Conservation (phyloP, 2,329 filamentous ascomycete species). For the Arthroderma sp. region DNA sequence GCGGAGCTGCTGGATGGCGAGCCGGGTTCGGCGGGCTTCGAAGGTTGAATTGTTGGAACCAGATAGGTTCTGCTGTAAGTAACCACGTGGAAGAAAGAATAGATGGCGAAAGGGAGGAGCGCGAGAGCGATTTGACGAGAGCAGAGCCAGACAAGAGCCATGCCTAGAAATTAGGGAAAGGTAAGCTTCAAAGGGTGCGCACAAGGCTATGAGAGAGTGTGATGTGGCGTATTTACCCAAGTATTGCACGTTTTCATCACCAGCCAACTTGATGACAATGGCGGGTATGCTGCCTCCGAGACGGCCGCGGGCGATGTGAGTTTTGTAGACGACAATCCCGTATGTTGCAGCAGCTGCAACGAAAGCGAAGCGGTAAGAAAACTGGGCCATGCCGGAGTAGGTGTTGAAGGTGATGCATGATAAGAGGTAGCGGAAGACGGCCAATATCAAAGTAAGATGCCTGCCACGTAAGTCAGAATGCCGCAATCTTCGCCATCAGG, state of each 20-base stretch:
- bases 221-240: conserved; percentile 50
- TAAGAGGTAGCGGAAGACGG: conserved; percentile 67
- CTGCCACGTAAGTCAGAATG: conserved; percentile 32
- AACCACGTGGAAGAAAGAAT: conserved; percentile 96
- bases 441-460: conserved; percentile 73
- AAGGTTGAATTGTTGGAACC: conserved; percentile 70
- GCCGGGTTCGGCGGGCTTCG: conserved; percentile 40
- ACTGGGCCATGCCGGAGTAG: conserved; percentile 59
- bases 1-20: conserved; percentile 41
- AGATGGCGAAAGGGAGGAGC: conserved; percentile 86
- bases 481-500: background rate
- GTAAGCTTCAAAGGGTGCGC: too few relatives aligned
- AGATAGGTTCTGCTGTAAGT: conserved; percentile 92
- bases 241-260: conserved; percentile 97
- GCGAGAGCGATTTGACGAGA: conserved; percentile 79
- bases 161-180: conserved; percentile 40
- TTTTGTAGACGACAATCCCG: conserved; percentile 98
- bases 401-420: conserved; percentile 86
- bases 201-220: too few relatives aligned
- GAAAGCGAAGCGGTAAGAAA: conserved; percentile 85
- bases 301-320: conserved; percentile 72
- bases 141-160: conserved; percentile 93
- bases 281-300: conserved; percentile 50
- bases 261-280: conserved; percentile 53
- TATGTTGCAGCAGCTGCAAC: conserved; percentile 82